These are phyloP conservation scores for Cercospora zeina DNA, from an alignment of 2,329 filamentous ascomycete genomes.

Conservation along the genomic window DNA sequence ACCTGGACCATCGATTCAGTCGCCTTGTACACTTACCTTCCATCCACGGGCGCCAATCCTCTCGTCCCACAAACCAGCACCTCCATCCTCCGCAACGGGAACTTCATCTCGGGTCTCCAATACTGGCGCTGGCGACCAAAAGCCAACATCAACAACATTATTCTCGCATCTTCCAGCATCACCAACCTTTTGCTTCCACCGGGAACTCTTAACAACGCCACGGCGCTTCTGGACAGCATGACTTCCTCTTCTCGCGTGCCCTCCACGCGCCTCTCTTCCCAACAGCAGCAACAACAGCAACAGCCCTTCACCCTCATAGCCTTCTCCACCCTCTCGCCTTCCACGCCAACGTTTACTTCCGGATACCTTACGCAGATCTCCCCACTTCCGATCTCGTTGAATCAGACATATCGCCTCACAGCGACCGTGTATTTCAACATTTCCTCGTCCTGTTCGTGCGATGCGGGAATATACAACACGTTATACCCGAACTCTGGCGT, in stretches of 20 bases:
- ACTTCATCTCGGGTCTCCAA: constrained; percentile 2
- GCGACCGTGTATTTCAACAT: constrained; percentile 7
- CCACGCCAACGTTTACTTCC: background rate
- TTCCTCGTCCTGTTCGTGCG: constrained; percentile 6
- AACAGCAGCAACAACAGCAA: background rate
- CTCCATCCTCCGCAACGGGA: background rate
- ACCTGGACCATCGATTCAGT: constrained; percentile 9
- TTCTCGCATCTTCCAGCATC: background rate
- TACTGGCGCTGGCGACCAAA: background rate
- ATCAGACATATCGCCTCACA: constrained; percentile 6
- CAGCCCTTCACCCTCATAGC: background rate
- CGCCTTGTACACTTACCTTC: background rate
- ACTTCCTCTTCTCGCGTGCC: background rate
- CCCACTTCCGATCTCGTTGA: background rate
- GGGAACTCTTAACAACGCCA: background rate
- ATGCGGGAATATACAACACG: constrained; percentile 13
- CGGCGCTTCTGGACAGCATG: background rate
- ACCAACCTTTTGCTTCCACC: background rate
- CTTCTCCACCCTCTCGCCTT: background rate
- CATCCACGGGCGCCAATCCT: background rate
- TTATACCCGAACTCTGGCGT: constrained; percentile 2
- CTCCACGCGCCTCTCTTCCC: background rate
- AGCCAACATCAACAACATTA: background rate
- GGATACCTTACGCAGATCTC: constrained; percentile 3
- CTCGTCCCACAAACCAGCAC: constrained; percentile 4